These are phyloP conservation scores for Cystobasidium pallidum DNA, from an alignment of 1,284 basidiomycete species.

Conservation along the genomic window DNA sequence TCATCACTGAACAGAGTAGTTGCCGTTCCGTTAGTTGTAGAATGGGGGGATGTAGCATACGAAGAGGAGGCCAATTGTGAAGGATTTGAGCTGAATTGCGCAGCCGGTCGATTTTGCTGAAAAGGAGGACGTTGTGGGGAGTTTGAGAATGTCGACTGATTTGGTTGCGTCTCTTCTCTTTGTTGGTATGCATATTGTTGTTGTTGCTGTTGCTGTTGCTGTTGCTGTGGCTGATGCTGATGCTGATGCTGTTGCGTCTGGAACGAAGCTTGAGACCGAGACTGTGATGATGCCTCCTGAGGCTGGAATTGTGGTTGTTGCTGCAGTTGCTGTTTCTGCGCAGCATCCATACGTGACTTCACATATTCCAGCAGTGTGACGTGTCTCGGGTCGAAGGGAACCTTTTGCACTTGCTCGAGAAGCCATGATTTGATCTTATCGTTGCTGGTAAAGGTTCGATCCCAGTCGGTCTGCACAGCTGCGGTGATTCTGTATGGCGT, in stretches of 20 bases:
- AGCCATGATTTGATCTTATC: constrained; percentile 39
- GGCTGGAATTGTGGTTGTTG: constrained; percentile 7
- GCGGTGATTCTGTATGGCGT: constrained; percentile 17
- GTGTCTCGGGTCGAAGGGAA: constrained; percentile 32
- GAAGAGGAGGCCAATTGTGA: constrained; percentile 1
- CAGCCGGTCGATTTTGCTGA: background rate
- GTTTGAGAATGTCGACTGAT: background rate
- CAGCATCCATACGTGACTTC: constrained; percentile 39
- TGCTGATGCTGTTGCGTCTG: background rate
- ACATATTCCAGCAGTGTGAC: constrained; percentile 41
- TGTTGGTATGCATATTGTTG: constrained; percentile 1
- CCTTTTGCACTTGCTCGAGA: constrained; percentile 17
- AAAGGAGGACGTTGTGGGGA: background rate
- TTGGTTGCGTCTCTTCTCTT: background rate
- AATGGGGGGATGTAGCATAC: background rate
- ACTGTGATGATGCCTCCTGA: background rate
- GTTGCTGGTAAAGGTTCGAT: constrained; percentile 31
- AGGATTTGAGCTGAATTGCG: background rate
- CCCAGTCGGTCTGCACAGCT: constrained; percentile 35
- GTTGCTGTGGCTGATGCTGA: constrained; percentile 1
- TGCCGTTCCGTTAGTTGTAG: background rate
- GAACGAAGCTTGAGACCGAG: background rate
- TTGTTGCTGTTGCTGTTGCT: constrained; percentile 11
- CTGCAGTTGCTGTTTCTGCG: constrained; percentile 25
- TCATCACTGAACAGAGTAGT: constrained; percentile 31